Percentiles rank a stretch among this genome's conserved stretches.
phyloP scores from a whole-genome alignment of 2,329 filamentous ascomycete genomes.

The Colletotrichum somersetense region DNA sequence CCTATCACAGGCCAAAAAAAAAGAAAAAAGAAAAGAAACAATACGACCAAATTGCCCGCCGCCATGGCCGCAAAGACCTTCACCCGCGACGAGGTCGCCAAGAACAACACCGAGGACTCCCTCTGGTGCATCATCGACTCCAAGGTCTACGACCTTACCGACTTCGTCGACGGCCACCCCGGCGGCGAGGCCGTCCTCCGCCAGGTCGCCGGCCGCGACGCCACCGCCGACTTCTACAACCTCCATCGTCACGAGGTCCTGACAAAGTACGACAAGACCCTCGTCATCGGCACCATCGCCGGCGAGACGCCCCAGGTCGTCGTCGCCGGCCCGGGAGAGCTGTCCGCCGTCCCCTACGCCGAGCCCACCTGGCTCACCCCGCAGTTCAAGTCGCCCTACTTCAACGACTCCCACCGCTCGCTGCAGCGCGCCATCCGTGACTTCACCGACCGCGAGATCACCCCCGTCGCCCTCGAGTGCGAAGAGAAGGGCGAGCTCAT shows the following conservation, averaged over 20 bases:
- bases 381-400: conserved; percentile 84
- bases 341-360: conserved; percentile 84
- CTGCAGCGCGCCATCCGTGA: conserved; percentile 78
- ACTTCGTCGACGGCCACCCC: conserved; percentile 88
- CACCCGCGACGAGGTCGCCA: conserved; percentile 75
- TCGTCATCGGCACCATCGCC: conserved; percentile 81
- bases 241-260: conserved; percentile 93
- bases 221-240: conserved; percentile 89
- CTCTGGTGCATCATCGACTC: conserved; percentile 89
- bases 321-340: conserved; percentile 75
- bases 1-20: background rate
- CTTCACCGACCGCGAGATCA: conserved; percentile 79
- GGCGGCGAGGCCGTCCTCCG: conserved; percentile 83
- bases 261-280: conserved; percentile 75
- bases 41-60: conserved; percentile 28
- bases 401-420: conserved; percentile 77
- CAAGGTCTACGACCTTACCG: conserved; percentile 87
- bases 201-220: conserved; percentile 85
- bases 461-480: conserved; percentile 80
- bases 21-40: background rate
- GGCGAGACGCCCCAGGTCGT: conserved; percentile 83
- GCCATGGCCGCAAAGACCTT: conserved; percentile 62
- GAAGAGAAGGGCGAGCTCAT: conserved; percentile 81
- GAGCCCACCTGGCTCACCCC: conserved; percentile 87
- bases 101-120: conserved; percentile 81